Conservation (phyloP, 345 rosid species). For the Bruguiera parviflora region DNA sequence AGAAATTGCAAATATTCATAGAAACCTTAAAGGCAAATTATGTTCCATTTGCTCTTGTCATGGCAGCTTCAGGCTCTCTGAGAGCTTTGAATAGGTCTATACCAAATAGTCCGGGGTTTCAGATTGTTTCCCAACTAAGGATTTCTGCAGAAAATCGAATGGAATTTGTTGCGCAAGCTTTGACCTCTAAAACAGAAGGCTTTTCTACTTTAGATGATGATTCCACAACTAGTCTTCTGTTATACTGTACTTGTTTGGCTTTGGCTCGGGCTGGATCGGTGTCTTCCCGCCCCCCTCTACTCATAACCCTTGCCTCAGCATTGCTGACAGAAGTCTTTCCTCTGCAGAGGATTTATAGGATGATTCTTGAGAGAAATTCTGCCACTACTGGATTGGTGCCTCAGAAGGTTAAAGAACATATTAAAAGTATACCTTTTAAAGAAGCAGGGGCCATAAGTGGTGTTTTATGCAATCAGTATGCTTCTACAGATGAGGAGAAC, state of each 20-base stretch:
- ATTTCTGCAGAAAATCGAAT: constrained; percentile 53
- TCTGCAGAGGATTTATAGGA: constrained; percentile 41
- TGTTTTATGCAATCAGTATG: constrained; percentile 77
- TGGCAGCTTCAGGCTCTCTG: constrained; percentile 74
- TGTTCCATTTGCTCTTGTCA: constrained; percentile 49
- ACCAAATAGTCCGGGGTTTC: constrained; percentile 34
- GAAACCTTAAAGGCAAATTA: constrained; percentile 36
- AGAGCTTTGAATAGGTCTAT: constrained; percentile 54
- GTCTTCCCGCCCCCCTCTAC: constrained; percentile 48
- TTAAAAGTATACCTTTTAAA: constrained; percentile 53
- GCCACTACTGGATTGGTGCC: constrained; percentile 28
- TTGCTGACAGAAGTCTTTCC: constrained; percentile 73
- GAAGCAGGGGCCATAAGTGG: constrained; percentile 79
- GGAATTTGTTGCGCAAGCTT: constrained; percentile 40
- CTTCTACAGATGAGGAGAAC: constrained; percentile 55
- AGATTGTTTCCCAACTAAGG: constrained; percentile 45
- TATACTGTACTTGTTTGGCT: constrained; percentile 64
- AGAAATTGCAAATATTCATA: constrained; percentile 42
- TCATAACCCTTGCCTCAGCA: constrained; percentile 62
- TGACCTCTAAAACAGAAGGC: constrained; percentile 39
- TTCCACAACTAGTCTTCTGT: constrained; percentile 35
- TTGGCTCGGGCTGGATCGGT: constrained; percentile 71
- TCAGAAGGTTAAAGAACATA: constrained; percentile 48
- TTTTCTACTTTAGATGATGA: constrained; percentile 22
- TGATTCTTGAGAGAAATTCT: constrained; percentile 32